Conservation (phyloP, 2,329 filamentous ascomycete species). For the Tricladium varicosporioides region DNA sequence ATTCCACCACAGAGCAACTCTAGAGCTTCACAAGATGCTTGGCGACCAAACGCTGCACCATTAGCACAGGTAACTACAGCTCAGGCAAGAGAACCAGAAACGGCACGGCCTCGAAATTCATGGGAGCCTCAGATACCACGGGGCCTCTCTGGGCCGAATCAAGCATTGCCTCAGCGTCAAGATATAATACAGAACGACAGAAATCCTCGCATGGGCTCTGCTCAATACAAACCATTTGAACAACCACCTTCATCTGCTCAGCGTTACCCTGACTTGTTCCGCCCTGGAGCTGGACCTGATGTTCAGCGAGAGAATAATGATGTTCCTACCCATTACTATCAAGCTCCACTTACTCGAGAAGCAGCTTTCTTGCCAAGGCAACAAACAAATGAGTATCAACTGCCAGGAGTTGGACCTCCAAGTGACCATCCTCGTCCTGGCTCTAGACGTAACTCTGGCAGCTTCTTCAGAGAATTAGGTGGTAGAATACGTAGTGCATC, state of each 20-base stretch:
- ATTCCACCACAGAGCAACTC: not conserved
- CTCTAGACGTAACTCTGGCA: constrained; percentile 37
- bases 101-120: constrained; percentile 15
- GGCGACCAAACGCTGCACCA: constrained; percentile 21
- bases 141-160: constrained; percentile 17
- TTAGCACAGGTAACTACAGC: constrained; percentile 6
- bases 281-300: constrained; percentile 27
- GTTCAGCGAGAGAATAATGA: constrained; percentile 22
- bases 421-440: constrained; percentile 34
- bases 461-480: constrained; percentile 51
- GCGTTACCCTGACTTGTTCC: constrained; percentile 49
- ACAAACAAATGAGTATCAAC: constrained; percentile 40
- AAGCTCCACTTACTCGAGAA: constrained; percentile 27
- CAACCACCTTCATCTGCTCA: constrained; percentile 51
- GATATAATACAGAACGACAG: constrained; percentile 4
- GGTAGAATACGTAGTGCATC: constrained; percentile 38
- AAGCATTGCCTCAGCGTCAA: constrained; percentile 1
- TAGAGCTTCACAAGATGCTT: constrained; percentile 25
- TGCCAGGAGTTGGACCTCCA: constrained; percentile 37
- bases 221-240: constrained; percentile 30
- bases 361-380: constrained; percentile 40
- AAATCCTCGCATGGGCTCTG: constrained; percentile 2
- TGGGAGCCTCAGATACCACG: constrained; percentile 15
- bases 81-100: constrained; percentile 10
- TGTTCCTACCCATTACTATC: constrained; percentile 29